Percentiles rank a stretch among this genome's conserved stretches.
Evolutionary conservation across 768 basidiomycete genomes (phyloP).

Genomic region (Agaricus bisporus): DNA sequence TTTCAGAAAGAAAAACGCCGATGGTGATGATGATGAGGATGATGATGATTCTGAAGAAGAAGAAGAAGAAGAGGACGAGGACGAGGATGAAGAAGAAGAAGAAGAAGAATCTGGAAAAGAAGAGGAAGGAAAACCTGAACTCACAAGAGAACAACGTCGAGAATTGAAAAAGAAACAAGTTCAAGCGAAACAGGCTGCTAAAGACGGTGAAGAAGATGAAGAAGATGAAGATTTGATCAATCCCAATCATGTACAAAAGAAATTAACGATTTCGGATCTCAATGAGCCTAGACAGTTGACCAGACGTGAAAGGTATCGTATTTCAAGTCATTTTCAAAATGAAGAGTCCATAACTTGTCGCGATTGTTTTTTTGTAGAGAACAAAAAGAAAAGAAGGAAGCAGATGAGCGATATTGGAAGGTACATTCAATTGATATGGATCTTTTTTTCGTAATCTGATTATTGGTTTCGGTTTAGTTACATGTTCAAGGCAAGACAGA

Average conservation of each 20-base stretch:
- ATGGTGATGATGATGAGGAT: conserved; percentile 19
- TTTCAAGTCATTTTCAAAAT: not conserved
- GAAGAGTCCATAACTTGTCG: not conserved
- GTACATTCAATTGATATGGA: conserved; percentile 26
- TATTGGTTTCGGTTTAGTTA: conserved; percentile 34
- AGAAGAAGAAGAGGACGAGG: conserved; percentile 28
- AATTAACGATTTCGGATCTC: conserved; percentile 73
- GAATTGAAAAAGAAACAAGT: conserved; percentile 81
- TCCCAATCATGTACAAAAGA: conserved; percentile 71
- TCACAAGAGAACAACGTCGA: conserved; percentile 66
- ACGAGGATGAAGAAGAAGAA: conserved; percentile 17
- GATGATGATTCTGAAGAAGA: conserved; percentile 42
- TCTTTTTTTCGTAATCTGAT: conserved; percentile 7
- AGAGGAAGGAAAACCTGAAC: conserved; percentile 41
- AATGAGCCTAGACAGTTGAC: conserved; percentile 53
- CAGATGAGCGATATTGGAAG: conserved; percentile 86
- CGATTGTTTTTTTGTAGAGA: conserved; percentile 53
- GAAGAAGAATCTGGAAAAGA: conserved; percentile 36
- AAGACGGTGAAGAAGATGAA: conserved; percentile 39
- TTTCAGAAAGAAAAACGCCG: conserved; percentile 28
- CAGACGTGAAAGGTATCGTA: conserved; percentile 58
- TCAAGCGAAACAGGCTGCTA: conserved; percentile 44
- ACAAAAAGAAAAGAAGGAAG: conserved; percentile 87
- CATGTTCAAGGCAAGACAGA: conserved; percentile 83
- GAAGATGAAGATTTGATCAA: conserved; percentile 73